Base-by-base conservation (phyloP, 208 protist species). In the Crithidia expoeki region DNA sequence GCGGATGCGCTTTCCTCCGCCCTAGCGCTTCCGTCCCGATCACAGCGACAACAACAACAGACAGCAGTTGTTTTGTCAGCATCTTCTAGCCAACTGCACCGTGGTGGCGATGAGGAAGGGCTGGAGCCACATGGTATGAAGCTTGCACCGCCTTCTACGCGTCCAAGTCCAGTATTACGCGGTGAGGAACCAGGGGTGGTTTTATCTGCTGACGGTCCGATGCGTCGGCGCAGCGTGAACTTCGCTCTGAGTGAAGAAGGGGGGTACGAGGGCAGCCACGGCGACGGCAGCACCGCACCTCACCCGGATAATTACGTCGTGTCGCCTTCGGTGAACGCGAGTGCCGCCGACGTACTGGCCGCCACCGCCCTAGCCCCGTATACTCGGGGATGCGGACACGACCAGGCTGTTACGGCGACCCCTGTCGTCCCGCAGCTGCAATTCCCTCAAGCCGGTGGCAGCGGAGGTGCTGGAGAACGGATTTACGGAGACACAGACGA, bases 171-270 rank as follows among this genome's bases (percentile, higher is more conserved):
- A 17, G 17, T 28, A 1, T 23, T 47, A 44, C 60, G 60, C 46
- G n/a, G 28, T 55, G 47, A 17, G 11, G 58, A 10, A 4, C 19
- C 32, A 4, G 47, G 10, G 7, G 30, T 55, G 17, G n/a, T 60
- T 17, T 42, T 53, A 1, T 58, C 53, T 14, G 6, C 36, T 9
- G 69, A 58, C 23, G 53, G 42, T n/a, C 27, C 33, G 36, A 42
- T 21, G 40, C 69, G 61, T 9, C 28, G 40, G 16, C 61, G 53
- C 61, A 75, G 32, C 53, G 50, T 64, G 7, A 68, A 68, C 53
- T 62, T 68, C 11, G 60, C 61, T 1, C 52, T 46, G 27, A 25
- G 53, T 19, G 30, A 33, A 1, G 23, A 53, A 9, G 52, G 21
- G 33, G 55, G 50, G 58, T 34, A 38, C 33, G 58, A 38, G 19